A percentile compares a stretch with the other conserved stretches of the same genome.
These are phyloP conservation scores for Pulveroboletus sp. DNA, from an alignment of 1,284 basidiomycete genomes.

Conservation along the genomic window DNA sequence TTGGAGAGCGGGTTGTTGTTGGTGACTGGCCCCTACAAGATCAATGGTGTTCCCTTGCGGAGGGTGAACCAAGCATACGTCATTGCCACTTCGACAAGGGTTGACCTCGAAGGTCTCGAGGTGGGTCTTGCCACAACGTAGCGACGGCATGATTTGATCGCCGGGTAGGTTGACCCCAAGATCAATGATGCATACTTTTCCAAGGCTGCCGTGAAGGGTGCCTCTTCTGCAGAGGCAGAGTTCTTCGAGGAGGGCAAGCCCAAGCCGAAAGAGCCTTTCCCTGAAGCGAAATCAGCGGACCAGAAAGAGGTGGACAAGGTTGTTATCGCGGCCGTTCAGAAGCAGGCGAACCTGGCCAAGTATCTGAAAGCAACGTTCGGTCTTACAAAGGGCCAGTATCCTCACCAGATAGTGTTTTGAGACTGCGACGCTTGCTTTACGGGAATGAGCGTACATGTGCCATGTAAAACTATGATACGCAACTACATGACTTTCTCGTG, in stretches of 20 bases:
- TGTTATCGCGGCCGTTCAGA: constrained; percentile 86
- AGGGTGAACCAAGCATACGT: constrained; percentile 99
- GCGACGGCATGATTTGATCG: constrained; percentile 10
- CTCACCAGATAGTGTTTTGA: constrained; percentile 88
- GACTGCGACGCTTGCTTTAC: constrained; percentile 14
- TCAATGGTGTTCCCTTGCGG: constrained; percentile 98
- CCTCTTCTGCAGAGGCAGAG: constrained; percentile 87
- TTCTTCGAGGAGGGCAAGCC: constrained; percentile 96
- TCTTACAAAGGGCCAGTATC: constrained; percentile 93
- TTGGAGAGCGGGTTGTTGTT: constrained; percentile 90
- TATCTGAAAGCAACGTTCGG: constrained; percentile 95
- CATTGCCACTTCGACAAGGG: constrained; percentile 96
- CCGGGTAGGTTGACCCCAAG: constrained; percentile 75
- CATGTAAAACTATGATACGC: constrained; percentile 31
- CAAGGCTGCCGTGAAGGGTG: constrained; percentile 73
- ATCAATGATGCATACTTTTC: constrained; percentile 95
- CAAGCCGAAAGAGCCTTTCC: constrained; percentile 88
- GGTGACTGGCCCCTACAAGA: constrained; percentile 97
- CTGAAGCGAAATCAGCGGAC: constrained; percentile 87
- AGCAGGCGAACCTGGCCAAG: constrained; percentile 89
- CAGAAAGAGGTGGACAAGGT: constrained; percentile 93
- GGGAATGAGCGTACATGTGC: constrained; percentile 21
- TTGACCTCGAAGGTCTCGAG: constrained; percentile 81
- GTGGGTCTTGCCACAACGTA: constrained; percentile 42
- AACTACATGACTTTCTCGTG: constrained; percentile 13